A percentile compares a stretch with the other conserved stretches of the same genome.
phyloP scores from a whole-genome alignment of 768 basidiomycete genomes.

The Leccinum disarticulatum region DNA sequence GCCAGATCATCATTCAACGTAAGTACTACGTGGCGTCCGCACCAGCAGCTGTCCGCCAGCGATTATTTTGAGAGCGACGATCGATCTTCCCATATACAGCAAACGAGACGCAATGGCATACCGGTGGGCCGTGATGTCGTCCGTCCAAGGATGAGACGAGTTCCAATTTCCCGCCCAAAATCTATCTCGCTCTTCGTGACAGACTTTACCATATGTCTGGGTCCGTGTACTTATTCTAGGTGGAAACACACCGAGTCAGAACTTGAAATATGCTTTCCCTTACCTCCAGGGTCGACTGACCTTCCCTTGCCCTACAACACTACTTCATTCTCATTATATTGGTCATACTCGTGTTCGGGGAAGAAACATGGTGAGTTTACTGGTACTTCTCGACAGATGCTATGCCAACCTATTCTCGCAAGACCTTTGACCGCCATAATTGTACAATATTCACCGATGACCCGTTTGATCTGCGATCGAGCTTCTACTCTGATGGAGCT shows the following conservation, averaged over 20 bases:
- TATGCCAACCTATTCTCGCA: constrained; percentile 25
- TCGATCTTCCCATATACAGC: not conserved
- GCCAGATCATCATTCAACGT: too few species aligned
- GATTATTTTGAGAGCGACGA: not conserved
- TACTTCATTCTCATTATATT: constrained; percentile 1
- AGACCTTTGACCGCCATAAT: constrained; percentile 29
- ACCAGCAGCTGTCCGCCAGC: too few species aligned
- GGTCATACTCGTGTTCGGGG: too few species aligned
- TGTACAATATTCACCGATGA: constrained; percentile 18
- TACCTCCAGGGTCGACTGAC: constrained; percentile 53
- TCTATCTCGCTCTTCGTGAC: not conserved
- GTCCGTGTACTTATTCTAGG: not conserved
- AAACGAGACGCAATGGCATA: not conserved
- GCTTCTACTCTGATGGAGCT: constrained; percentile 28
- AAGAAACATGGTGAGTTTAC: constrained; percentile 24
- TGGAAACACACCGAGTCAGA: constrained; percentile 8
- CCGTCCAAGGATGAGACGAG: not conserved
- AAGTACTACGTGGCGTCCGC: too few species aligned
- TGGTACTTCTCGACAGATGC: not conserved
- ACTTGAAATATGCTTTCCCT: constrained; percentile 19
- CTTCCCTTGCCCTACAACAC: constrained; percentile 33
- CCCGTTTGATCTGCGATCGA: constrained; percentile 24
- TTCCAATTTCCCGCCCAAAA: not conserved
- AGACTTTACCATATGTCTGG: not conserved
- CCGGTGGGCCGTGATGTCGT: not conserved